These are phyloP conservation scores for Colletotrichum orchidophilum DNA, from an alignment of 2,329 filamentous ascomycete genomes.

Conservation along the genomic window DNA sequence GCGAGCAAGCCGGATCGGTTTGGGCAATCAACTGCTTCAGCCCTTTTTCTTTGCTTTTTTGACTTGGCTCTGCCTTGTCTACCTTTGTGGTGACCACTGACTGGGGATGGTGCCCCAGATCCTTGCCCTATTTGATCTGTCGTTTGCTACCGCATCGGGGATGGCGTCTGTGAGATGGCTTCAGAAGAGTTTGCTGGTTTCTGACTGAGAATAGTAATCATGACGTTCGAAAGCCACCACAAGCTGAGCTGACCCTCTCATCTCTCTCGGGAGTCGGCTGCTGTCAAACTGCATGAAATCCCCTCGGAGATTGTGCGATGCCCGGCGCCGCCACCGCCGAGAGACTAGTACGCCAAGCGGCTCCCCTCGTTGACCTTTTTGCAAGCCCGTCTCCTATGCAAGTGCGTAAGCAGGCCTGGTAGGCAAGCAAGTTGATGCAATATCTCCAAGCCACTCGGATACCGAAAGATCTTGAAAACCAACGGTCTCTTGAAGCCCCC, in stretches of 20 bases:
- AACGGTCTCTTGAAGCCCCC: background rate
- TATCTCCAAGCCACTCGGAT: background rate
- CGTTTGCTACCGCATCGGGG: conserved; percentile 10
- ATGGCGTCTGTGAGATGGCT: background rate
- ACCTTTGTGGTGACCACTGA: background rate
- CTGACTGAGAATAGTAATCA: background rate
- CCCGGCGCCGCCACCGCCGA: too few species aligned
- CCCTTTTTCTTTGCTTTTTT: background rate
- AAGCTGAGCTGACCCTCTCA: background rate
- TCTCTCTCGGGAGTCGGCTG: background rate
- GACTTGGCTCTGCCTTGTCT: background rate
- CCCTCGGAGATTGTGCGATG: background rate
- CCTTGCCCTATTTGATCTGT: conserved; percentile 3
- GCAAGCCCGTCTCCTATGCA: background rate
- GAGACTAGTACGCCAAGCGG: background rate
- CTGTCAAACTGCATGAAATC: background rate
- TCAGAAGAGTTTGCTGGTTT: background rate
- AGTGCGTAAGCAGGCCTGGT: background rate
- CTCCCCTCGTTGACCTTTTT: background rate
- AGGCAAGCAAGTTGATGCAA: background rate
- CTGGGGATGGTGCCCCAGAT: background rate
- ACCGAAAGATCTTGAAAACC: background rate
- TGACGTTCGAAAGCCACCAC: conserved; percentile 1
- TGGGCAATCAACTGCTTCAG: background rate
- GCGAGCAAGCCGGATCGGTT: background rate